Conservation (phyloP, 169 alveolate genomes). For the Babesia divergens region DNA sequence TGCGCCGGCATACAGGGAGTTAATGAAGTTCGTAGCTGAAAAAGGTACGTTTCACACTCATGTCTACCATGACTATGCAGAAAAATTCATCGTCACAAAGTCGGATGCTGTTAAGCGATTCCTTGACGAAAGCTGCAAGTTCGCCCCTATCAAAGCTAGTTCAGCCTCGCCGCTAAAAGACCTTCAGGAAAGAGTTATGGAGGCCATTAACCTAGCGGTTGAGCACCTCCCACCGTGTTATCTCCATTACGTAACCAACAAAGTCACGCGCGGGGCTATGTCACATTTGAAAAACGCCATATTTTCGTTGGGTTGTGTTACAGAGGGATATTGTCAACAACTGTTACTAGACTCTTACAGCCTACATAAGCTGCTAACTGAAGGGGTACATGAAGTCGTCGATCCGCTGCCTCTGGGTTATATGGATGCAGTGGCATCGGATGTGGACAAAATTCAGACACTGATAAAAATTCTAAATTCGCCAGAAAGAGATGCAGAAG, state of each 20-base stretch:
- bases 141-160: slow-evolving; percentile 33
- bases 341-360: slow-evolving; percentile 66
- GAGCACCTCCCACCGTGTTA: slow-evolving; percentile 51
- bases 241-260: slow-evolving; percentile 67
- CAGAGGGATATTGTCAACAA: slow-evolving; percentile 68
- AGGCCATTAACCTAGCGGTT: slow-evolving; percentile 10
- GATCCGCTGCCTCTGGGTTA: slow-evolving; percentile 58
- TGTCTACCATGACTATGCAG: not conserved
- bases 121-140: slow-evolving; percentile 47
- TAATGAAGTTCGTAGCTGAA: slow-evolving; percentile 21
- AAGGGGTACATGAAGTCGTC: slow-evolving; percentile 8
- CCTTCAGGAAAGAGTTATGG: slow-evolving; percentile 14
- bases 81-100: slow-evolving; percentile 40
- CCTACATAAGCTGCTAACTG: slow-evolving; percentile 51
- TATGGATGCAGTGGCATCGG: slow-evolving; percentile 26
- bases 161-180: slow-evolving; percentile 16
- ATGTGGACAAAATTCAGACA: slow-evolving; percentile 52
- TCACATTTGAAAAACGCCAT: slow-evolving; percentile 62
- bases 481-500: not conserved
- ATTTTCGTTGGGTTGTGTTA: slow-evolving; percentile 56
- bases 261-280: slow-evolving; percentile 64
- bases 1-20: slow-evolving; percentile 37
- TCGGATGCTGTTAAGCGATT: slow-evolving; percentile 36
- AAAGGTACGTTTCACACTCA: slow-evolving; percentile 25
- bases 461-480: slow-evolving; percentile 47